phyloP scores from a whole-genome alignment of 371 early-diverging fungal species.

The Mucor circinelloides region DNA sequence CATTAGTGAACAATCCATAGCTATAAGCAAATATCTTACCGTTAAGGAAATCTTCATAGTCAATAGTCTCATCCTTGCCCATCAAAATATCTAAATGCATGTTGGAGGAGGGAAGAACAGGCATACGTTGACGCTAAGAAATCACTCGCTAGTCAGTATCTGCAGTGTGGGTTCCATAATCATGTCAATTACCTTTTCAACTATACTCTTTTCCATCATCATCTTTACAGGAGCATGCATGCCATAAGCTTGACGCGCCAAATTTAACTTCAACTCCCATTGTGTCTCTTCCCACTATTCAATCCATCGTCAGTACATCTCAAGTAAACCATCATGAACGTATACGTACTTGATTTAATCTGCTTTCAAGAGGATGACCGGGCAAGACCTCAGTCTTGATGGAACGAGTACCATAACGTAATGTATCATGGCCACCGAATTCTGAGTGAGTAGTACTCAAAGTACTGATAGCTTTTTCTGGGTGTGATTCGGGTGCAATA shows the following conservation, averaged over 20 bases:
- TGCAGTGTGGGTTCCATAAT: not conserved
- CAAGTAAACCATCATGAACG: not conserved
- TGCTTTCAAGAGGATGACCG: conserved; percentile 82
- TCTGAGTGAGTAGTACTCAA: conserved; percentile 61
- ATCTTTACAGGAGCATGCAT: conserved; percentile 88
- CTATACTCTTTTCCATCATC: conserved; percentile 85
- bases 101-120: conserved; percentile 74
- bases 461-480: conserved; percentile 49
- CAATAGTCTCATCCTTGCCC: conserved; percentile 87
- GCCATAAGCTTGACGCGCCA: conserved; percentile 83
- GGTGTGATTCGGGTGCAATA: conserved; percentile 49
- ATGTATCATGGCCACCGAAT: conserved; percentile 83
- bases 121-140: conserved; percentile 53
- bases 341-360: conserved; percentile 59
- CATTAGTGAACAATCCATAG: not conserved
- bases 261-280: conserved; percentile 73
- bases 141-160: not conserved
- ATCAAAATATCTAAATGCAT: conserved; percentile 84
- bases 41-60: conserved; percentile 88
- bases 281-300: conserved; percentile 84
- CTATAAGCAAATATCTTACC: conserved; percentile 41
- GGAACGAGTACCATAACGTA: conserved; percentile 80
- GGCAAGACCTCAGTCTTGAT: conserved; percentile 70
- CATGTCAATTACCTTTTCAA: conserved; percentile 59
- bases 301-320: not conserved